Base-by-base conservation (phyloP, 2,329 filamentous ascomycete genomes). In the Penicillium freii region DNA sequence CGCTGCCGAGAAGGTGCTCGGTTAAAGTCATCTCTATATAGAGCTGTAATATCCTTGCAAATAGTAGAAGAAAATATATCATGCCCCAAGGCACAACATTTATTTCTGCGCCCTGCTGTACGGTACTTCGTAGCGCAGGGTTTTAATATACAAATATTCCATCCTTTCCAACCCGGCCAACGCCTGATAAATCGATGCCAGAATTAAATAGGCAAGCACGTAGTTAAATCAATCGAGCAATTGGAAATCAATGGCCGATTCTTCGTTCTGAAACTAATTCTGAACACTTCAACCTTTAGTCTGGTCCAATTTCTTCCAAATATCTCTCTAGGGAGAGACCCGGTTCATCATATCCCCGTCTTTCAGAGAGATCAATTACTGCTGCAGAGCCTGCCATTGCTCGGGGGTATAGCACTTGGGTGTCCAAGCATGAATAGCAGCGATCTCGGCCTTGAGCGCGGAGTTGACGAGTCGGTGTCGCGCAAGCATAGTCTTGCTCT, bases 391-490 rank as follows among this genome's bases (percentile, higher is more conserved):
- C 77, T 90, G 85, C 86, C 89, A 96, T 79, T 97, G 91, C 69
- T 92, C 90, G 0, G 91, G 90, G 9, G 92, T 97, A 78, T 92
- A 89, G 74, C 92, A 96, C 77, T 92, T 95, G 29, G 92, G 91
- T 55, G 91, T 95, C 92, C 92, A 97, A 39, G 92, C 92, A 79
- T 97, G 92, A 67, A 97, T 96, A 63, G 84, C 85, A 17, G 90
- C 90, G 73, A 97, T 96, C 78, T 97, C 92, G 46, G 87, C 84
- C 78, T 92, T 93, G 67, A 97, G 81, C 5, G 87, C 86, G 17
- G 83, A 83, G 76, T 97, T 96, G 66, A 96, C 92, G 61, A 95
- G 82, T 43, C 92, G 87, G 76, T 96, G 91, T 56, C 92, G 84
- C 72, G 91, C 91, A 57, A 97, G 85, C 51, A 90, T 90, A 70